Evolutionary conservation across 2,329 filamentous ascomycete species (phyloP), one percentile per base, ranked within the genome.

Genomic region (Periconia sp.): DNA sequence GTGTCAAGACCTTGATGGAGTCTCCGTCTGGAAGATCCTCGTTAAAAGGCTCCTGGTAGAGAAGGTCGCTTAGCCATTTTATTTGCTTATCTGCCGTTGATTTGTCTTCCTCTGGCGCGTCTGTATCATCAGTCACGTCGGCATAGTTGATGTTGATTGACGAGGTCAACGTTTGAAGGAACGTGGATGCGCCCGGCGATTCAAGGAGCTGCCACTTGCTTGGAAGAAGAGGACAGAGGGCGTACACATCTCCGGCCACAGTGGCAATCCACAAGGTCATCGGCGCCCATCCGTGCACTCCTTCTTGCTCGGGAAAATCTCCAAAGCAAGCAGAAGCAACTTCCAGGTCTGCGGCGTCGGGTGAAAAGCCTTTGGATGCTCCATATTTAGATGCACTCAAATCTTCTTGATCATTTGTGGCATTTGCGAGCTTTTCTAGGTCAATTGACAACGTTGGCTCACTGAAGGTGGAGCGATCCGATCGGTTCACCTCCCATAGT

Each of bases 231-330:
- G 94, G 94, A 64, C 92, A 96, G 7, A 99, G 76, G 2, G 92
- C 92, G 63, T 99, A 99, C 5, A 97, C 81, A 63, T 96, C 92
- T 3, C 94, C 94, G 46, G 90, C 88, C 25, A 84, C 84, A 88
- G 96, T 99, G n/a, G 92, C 91, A 37, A 97, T 76, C 89, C 92
- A 99, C 9, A 99, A 78, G 0, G 94, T 97, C 88, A 96, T 96
- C 8, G 92, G 84, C 6, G 91, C 88, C 94, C 94, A 99, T 2
- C 81, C 80, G 59, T 83, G 77, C 52, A 85, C 81, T 25, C 78
- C 79, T 40, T 79, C 76, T 41, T 69, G 61, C 22, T 68, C 73
- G 8, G 79, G 81, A 36, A 67, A 75, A 18, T 91, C 91, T 11
- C 91, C 92, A 73, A 99, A 99, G 65, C 85, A 89, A 36, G 92